Conservation (phyloP, 768 basidiomycete species). For the Rhodocollybia butyracea region DNA sequence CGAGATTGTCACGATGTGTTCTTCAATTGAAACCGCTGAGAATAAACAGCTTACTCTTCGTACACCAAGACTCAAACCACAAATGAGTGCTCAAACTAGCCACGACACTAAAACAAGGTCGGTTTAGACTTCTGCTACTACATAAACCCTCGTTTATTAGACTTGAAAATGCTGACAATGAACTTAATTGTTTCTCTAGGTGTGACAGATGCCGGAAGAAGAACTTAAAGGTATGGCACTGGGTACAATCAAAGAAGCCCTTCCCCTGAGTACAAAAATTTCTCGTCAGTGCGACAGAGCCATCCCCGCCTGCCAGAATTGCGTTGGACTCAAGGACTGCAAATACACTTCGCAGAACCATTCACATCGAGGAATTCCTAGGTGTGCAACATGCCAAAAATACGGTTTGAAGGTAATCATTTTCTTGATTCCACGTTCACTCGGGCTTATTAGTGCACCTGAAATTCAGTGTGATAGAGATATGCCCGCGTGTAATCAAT, state of each 20-base stretch:
- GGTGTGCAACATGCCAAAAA: slow-evolving; percentile 5
- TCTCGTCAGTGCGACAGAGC: slow-evolving; percentile 4
- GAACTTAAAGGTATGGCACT: slow-evolving; percentile 5
- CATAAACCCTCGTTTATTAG: neutral
- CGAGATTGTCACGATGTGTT: slow-evolving; percentile 8
- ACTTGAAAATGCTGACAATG: slow-evolving; percentile 3
- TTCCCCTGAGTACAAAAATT: neutral
- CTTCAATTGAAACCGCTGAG: slow-evolving; percentile 8
- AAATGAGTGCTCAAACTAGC: neutral
- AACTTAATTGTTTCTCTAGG: too few species aligned
- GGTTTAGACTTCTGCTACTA: neutral
- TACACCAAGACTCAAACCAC: slow-evolving; percentile 3
- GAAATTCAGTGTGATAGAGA: slow-evolving; percentile 3
- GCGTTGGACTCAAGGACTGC: slow-evolving; percentile 5
- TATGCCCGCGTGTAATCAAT: slow-evolving; percentile 8
- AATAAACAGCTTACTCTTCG: slow-evolving; percentile 5
- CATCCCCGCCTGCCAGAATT: slow-evolving; percentile 5
- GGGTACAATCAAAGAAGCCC: slow-evolving; percentile 6
- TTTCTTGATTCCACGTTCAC: neutral
- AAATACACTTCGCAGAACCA: neutral
- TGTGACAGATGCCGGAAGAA: slow-evolving; percentile 7
- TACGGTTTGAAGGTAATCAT: slow-evolving; percentile 2
- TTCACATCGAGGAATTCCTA: slow-evolving; percentile 9
- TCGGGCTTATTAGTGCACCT: neutral
- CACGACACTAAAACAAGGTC: neutral